phyloP scores from a whole-genome alignment of 768 basidiomycete species.

The Rhodosporidiobolus odoratus region DNA sequence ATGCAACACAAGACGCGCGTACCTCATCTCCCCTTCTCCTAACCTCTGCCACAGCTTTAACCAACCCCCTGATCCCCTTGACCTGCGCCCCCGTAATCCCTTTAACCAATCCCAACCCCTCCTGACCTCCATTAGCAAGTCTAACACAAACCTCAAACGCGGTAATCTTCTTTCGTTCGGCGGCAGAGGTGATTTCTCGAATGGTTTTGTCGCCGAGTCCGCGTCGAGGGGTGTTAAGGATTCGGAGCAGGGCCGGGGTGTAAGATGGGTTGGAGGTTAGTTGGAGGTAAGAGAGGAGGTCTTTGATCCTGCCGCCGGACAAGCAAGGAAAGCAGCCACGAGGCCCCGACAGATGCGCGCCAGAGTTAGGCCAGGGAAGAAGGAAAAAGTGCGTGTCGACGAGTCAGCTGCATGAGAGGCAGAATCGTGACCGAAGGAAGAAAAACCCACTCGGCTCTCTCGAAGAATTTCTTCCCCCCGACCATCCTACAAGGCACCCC shows the following conservation, averaged over 20 bases:
- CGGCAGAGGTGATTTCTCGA: constrained; percentile 55
- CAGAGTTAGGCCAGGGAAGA: too few relatives aligned
- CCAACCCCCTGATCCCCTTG: constrained; percentile 60
- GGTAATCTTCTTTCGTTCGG: constrained; percentile 55
- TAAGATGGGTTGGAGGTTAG: constrained; percentile 65
- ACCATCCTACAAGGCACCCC: constrained; percentile 72
- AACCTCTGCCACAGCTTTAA: constrained; percentile 56
- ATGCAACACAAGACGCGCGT: constrained; percentile 18
- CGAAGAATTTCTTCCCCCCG: constrained; percentile 76
- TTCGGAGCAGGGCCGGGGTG: constrained; percentile 62
- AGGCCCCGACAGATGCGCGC: too few relatives aligned
- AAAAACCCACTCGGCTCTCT: constrained; percentile 61
- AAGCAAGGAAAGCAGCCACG: background rate
- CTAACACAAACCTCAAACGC: constrained; percentile 48
- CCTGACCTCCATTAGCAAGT: constrained; percentile 43
- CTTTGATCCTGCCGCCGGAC: constrained; percentile 59
- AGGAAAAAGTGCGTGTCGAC: background rate
- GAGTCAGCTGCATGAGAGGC: background rate
- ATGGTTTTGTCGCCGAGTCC: constrained; percentile 58
- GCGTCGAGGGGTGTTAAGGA: constrained; percentile 65
- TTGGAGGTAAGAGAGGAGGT: constrained; percentile 74
- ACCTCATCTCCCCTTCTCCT: constrained; percentile 58
- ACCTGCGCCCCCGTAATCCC: constrained; percentile 65
- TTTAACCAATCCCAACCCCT: constrained; percentile 45
- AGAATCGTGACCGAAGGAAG: background rate